Base-by-base conservation (phyloP, 306 rosid genomes). In the Prunus padus region DNA sequence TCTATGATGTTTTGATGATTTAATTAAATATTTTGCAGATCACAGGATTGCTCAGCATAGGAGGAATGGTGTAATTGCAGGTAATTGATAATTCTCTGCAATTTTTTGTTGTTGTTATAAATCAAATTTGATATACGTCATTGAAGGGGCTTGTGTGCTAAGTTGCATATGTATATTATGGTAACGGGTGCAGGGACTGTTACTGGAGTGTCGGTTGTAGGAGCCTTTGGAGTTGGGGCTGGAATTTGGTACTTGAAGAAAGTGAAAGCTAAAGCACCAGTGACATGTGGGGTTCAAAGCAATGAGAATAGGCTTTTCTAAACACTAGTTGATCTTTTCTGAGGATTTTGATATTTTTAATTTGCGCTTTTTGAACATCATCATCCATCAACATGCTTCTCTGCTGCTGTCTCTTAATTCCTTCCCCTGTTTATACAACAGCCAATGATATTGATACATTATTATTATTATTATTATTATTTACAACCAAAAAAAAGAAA, bases 251-350 rank as follows among this genome's bases (percentile, higher is more conserved):
- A 85, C 83, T 46, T 88, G 75, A 84, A 76, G 86, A 95, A 85
- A 89, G 84, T 89, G 82, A 90, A 89, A 72, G 92, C 89, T 22
- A 90, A 84, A 85, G 90, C 96, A 69, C 96, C 96, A 47, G 91
- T 88, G 3, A 89, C 97, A 16, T 90, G 97, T 82, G 97, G 99
- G 76, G 96, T 95, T 78, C 97, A 95, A 83, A 88, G 62, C 80
- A 95, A 89, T 20, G 98, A 90, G 44, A 95, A 95, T 75, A 86
- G 97, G 79, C 92, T 90, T 85, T 95, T 95, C 82, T 95, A 67
- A 83, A 93, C 15, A 20, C 61, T 74, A 82, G 63, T 68, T 46
- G 75, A 18, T 31, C 31, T 64, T 44, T 28, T 15, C 26, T 75
- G 33, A 60, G 57, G 69, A 81, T 69, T 65, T 60, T 50, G 56